These are phyloP conservation scores for Suillus discolor DNA, from an alignment of 768 basidiomycete genomes.

Conservation along the genomic window DNA sequence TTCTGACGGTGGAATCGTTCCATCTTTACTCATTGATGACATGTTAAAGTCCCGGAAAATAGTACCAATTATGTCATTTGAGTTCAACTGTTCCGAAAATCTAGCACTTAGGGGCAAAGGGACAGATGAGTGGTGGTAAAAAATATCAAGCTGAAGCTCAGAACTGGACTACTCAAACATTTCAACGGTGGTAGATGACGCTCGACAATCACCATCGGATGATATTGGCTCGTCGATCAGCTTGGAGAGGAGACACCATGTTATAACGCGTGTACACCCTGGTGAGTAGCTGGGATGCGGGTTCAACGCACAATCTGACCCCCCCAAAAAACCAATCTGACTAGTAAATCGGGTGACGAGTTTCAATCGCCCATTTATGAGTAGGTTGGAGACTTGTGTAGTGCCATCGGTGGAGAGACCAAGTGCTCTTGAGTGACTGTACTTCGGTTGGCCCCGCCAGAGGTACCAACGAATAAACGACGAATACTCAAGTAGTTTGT, in stretches of 20 bases:
- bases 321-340: neutral
- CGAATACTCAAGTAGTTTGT: neutral
- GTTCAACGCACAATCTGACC: neutral
- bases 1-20: constrained; percentile 14
- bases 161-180: neutral
- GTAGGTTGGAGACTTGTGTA: neutral
- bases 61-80: constrained; percentile 7
- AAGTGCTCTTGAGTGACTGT: neutral
- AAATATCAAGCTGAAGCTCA: neutral
- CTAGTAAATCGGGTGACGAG: neutral
- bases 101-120: constrained; percentile 21
- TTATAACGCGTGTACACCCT: constrained; percentile 7
- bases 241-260: constrained; percentile 10
- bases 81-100: constrained; percentile 12
- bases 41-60: constrained; percentile 24
- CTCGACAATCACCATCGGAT: constrained; percentile 19
- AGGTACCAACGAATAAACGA: neutral
- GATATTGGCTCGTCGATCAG: constrained; percentile 14
- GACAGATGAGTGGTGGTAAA: constrained; percentile 3
- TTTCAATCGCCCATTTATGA: neutral
- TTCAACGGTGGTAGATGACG: constrained; percentile 10
- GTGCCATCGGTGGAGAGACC: neutral
- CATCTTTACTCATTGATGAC: constrained; percentile 16
- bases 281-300: neutral
- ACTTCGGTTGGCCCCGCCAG: neutral